Percentiles rank a stretch among this genome's conserved stretches.
These are phyloP conservation scores for Trametes villosa DNA, from an alignment of 768 basidiomycete species.

Conservation along the genomic window DNA sequence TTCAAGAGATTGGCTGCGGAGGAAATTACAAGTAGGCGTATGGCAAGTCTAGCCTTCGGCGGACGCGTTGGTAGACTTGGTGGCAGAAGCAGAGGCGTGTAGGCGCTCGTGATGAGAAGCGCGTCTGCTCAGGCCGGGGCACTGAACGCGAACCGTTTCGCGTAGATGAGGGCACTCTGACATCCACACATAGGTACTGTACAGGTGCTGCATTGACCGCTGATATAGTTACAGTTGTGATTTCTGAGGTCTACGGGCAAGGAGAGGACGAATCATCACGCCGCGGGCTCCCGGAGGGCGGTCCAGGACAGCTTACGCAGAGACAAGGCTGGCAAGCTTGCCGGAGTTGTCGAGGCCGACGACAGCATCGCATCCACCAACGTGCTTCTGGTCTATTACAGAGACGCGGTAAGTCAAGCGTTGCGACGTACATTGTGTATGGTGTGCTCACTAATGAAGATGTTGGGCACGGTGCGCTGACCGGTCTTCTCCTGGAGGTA, in stretches of 20 bases:
- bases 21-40: no score
- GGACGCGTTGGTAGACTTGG: no score
- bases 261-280: background rate
- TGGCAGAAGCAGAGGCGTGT: background rate
- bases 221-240: conserved; percentile 14
- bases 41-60: no score
- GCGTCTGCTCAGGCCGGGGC: no score
- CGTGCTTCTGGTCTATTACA: conserved; percentile 50
- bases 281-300: background rate
- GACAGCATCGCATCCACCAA: conserved; percentile 47
- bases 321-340: conserved; percentile 30
- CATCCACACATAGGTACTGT: no score
- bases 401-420: background rate
- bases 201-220: background rate
- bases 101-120: background rate
- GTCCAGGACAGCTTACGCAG: conserved; percentile 21
- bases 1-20: no score
- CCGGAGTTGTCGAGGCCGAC: conserved; percentile 30
- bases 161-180: no score
- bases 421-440: background rate
- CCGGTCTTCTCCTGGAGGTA: conserved; percentile 67
- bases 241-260: background rate
- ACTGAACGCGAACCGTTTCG: no score
- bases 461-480: conserved; percentile 75
- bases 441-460: conserved; percentile 65